phyloP scores from a whole-genome alignment of 768 basidiomycete species.

The Glaciozyma martinii region DNA sequence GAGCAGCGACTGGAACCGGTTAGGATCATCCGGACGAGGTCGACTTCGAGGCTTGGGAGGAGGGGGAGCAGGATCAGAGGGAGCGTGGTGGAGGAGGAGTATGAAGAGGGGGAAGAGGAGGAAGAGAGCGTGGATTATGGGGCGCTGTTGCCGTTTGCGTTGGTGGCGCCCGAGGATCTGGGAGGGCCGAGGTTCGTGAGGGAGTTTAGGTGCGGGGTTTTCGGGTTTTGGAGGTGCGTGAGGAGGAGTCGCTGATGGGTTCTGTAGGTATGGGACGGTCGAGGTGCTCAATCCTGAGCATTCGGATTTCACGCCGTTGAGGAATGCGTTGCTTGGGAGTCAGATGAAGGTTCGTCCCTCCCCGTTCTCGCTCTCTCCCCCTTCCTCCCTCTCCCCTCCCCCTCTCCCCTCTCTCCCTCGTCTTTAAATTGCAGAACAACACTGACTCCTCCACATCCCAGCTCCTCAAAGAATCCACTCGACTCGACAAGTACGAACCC shows the following conservation, averaged over 20 bases:
- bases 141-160: conserved; percentile 5
- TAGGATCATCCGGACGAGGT: neutral
- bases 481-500: conserved; percentile 6
- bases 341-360: conserved; percentile 41
- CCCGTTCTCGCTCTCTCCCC: neutral
- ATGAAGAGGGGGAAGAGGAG: neutral
- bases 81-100: neutral
- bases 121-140: neutral
- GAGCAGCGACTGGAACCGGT: neutral
- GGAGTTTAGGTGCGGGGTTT: neutral
- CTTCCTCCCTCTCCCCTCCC: neutral
- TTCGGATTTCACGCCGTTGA: conserved; percentile 76
- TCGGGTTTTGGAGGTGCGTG: too few relatives aligned
- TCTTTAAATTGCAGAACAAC: neutral
- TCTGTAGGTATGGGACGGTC: conserved; percentile 79
- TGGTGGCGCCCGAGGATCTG: conserved; percentile 1
- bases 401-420: neutral
- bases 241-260: conserved; percentile 42
- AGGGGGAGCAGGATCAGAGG: neutral
- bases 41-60: neutral
- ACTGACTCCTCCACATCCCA: neutral
- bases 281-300: conserved; percentile 78
- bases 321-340: conserved; percentile 72
- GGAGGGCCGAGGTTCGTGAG: neutral
- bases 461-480: neutral